Evolutionary conservation across 176 grass and related monocot species (phyloP), one percentile per base, ranked within the genome.

Genomic region (Luzula sylvatica): DNA sequence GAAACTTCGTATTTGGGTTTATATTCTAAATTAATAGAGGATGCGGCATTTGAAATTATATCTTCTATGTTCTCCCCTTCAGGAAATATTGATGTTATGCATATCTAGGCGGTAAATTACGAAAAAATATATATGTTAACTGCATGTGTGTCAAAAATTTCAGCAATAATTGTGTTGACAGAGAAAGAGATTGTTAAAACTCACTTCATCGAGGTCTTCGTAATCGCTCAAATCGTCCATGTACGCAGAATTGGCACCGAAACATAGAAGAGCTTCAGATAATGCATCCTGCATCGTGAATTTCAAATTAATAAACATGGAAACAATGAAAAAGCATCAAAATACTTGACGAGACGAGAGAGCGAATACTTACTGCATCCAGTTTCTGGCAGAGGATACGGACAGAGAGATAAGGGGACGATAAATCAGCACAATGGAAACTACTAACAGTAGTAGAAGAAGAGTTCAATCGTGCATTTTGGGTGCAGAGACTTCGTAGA

Each of bases 181-280:
- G 9, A 15, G 12, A 67, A 20, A 47, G 14, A 40, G 5, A 19
- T 50, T 1, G 2, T 52, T 23, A 29, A 15, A 19, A 46, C 70
- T 77, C 58, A 77, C 92, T 66, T 96, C 81, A 61, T 90, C 81
- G 15, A 73, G 40, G 44, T 86, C 74, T 72, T 52, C 74, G 59
- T 61, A 68, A 52, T 77, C 72, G n/a, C 48, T 74, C 28, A 77
- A 77, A 51, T 96, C 81, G 27, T 86, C 92, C 68, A 96, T 56
- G 1, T 82, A 82, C 49, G 74, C 65, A 55, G 74, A 89, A 72
- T 40, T 77, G 27, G 85, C 85, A 71, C 85, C 84, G 46, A 89
- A 96, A 69, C 77, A 82, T 44, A 96, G 45, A 20, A 89, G 81
- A 52, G 81, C 68, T 57, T 96, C 85, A 1, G 81, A 89, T 7